phyloP scores from a whole-genome alignment of 352 stramenopile genomes.

The Phytophthora idaei region DNA sequence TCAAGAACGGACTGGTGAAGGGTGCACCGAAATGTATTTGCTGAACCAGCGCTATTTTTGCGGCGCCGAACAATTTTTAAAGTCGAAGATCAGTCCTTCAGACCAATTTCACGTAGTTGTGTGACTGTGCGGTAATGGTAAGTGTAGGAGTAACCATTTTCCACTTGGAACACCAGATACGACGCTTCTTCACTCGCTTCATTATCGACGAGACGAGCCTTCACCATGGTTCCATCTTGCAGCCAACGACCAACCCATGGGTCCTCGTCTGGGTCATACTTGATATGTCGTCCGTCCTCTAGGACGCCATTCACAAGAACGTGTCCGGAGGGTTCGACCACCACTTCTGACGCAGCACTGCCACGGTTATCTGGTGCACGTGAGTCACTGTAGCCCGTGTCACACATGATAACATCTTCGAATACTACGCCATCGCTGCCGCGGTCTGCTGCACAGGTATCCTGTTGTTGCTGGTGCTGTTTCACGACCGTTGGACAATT shows the following conservation, averaged over 20 bases:
- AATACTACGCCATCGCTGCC: conserved; percentile 38
- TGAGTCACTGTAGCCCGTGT: conserved; percentile 93
- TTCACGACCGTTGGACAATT: conserved; percentile 90
- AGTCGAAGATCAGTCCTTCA: conserved; percentile 16
- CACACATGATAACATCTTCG: conserved; percentile 89
- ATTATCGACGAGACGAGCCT: conserved; percentile 50
- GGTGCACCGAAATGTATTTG: conserved; percentile 20
- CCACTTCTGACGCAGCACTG: conserved; percentile 71
- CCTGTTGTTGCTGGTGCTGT: conserved; percentile 35
- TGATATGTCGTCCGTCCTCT: conserved; percentile 49
- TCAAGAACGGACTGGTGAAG: not conserved
- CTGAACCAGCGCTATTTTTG: conserved; percentile 28
- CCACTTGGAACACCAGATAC: conserved; percentile 68
- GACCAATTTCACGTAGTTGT: conserved; percentile 39
- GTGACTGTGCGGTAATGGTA: conserved; percentile 49
- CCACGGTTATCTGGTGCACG: conserved; percentile 78
- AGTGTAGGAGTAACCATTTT: conserved; percentile 66
- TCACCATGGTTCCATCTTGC: conserved; percentile 64
- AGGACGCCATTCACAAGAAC: conserved; percentile 65
- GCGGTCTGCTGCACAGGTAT: conserved; percentile 18
- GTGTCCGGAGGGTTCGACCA: conserved; percentile 61
- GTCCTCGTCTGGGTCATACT: conserved; percentile 47
- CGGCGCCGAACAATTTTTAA: not conserved
- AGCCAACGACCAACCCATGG: conserved; percentile 55
- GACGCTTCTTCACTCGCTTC: conserved; percentile 25